These are phyloP conservation scores for Aspergillus jensenii DNA, from an alignment of 2,329 filamentous ascomycete genomes.

Conservation along the genomic window DNA sequence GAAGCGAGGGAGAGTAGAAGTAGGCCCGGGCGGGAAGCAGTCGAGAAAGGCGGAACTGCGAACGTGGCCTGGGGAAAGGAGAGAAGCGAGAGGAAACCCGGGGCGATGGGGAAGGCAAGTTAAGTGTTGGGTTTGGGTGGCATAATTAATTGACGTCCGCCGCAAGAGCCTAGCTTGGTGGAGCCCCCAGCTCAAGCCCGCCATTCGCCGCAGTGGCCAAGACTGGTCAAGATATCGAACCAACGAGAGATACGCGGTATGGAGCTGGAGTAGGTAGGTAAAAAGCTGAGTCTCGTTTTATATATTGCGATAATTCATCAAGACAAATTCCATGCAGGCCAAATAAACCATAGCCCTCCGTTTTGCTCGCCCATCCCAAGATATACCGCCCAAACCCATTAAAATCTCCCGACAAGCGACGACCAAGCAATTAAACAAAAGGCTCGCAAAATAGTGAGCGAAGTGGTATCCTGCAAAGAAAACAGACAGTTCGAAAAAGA, in stretches of 20 bases:
- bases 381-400: conserved; percentile 4
- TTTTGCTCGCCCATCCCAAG: not conserved
- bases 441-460: conserved; percentile 16
- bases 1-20: conserved; percentile 20
- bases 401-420: conserved; percentile 6
- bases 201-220: conserved; percentile 12
- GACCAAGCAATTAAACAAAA: conserved; percentile 10
- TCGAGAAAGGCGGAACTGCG: conserved; percentile 10
- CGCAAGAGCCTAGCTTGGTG: conserved; percentile 19
- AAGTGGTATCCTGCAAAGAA: conserved; percentile 33
- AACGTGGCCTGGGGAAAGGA: conserved; percentile 21
- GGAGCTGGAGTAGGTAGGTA: not conserved
- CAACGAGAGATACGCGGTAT: not conserved
- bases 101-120: conserved; percentile 12
- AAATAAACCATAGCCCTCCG: not conserved
- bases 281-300: not conserved
- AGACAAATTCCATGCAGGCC: not conserved
- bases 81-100: conserved; percentile 15
- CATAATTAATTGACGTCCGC: conserved; percentile 24
- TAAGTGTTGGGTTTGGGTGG: conserved; percentile 10
- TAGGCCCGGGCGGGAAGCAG: not conserved
- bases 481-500: conserved; percentile 16
- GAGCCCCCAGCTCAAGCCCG: conserved; percentile 16
- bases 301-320: not conserved
- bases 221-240: conserved; percentile 7